Conservation (phyloP, 2,329 filamentous ascomycete genomes). For the Geosmithia morbida region DNA sequence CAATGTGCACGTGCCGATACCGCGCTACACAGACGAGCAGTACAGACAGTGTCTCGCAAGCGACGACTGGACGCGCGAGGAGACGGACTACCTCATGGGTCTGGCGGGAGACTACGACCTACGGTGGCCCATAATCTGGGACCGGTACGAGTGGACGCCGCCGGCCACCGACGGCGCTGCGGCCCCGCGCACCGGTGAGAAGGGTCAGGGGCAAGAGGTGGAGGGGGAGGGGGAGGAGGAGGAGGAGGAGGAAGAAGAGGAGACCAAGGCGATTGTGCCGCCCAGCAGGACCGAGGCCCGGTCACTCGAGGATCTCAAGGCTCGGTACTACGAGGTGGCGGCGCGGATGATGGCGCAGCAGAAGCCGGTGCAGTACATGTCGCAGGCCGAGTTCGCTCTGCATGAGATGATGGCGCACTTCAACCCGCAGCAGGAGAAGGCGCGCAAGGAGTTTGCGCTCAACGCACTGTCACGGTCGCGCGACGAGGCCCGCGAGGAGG, state of each 20-base stretch:
- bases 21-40: constrained; percentile 74
- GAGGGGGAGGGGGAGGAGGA: no score
- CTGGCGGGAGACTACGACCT: constrained; percentile 67
- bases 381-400: constrained; percentile 63
- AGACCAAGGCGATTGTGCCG: constrained; percentile 38
- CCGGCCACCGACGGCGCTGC: constrained; percentile 19
- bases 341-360: constrained; percentile 69
- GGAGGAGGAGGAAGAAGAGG: constrained; percentile 3
- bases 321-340: constrained; percentile 77
- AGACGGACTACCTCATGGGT: constrained; percentile 81
- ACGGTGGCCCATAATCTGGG: constrained; percentile 82
- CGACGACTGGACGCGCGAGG: constrained; percentile 75
- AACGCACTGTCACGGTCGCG: constrained; percentile 64
- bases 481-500: constrained; percentile 86
- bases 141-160: constrained; percentile 69
- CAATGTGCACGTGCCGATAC: constrained; percentile 67
- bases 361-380: constrained; percentile 78
- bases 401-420: constrained; percentile 82
- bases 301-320: constrained; percentile 81
- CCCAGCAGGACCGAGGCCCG: constrained; percentile 22
- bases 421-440: constrained; percentile 63
- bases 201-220: no score
- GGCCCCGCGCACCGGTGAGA: no score
- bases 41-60: constrained; percentile 63
- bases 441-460: constrained; percentile 74